A percentile compares a stretch with the other conserved stretches of the same genome.
Conservation (phyloP, 2,329 filamentous ascomycete genomes). For the Sporothrix variecibatus region DNA sequence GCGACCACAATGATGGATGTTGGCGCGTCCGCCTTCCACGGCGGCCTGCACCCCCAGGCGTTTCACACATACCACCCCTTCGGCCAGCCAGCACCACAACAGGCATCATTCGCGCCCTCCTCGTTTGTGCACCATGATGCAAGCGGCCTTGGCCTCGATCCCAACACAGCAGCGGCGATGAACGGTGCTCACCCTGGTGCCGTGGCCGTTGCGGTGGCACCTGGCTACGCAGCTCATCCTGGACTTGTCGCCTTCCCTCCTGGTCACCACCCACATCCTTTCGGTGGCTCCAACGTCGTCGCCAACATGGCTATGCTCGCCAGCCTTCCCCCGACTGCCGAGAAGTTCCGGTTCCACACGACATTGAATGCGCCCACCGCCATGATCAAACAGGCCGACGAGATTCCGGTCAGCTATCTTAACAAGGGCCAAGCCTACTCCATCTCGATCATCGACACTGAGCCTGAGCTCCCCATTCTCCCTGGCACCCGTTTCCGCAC, state of each 20-base stretch:
- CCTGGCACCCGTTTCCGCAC: conserved; percentile 78
- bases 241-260: conserved; percentile 23
- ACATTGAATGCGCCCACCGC: conserved; percentile 92
- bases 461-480: conserved; percentile 58
- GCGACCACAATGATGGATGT: conserved; percentile 62
- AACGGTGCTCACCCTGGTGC: conserved; percentile 49
- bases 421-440: conserved; percentile 97
- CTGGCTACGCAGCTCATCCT: conserved; percentile 18
- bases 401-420: conserved; percentile 95
- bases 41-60: conserved; percentile 46
- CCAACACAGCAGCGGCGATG: conserved; percentile 70
- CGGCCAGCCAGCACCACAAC: conserved; percentile 58
- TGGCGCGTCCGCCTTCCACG: conserved; percentile 62
- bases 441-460: conserved; percentile 78
- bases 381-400: conserved; percentile 86
- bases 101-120: conserved; percentile 70
- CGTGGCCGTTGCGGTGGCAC: not conserved
- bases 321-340: conserved; percentile 56
- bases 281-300: conserved; percentile 15
- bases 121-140: conserved; percentile 80
- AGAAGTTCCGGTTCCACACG: conserved; percentile 85
- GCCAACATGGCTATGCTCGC: conserved; percentile 44
- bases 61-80: conserved; percentile 73
- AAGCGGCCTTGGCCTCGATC: conserved; percentile 69
- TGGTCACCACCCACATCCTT: conserved; percentile 25